Evolutionary conservation across 164 flowering plant species (phyloP), one percentile per base, ranked within the genome.

Genomic region (Piper betle): DNA sequence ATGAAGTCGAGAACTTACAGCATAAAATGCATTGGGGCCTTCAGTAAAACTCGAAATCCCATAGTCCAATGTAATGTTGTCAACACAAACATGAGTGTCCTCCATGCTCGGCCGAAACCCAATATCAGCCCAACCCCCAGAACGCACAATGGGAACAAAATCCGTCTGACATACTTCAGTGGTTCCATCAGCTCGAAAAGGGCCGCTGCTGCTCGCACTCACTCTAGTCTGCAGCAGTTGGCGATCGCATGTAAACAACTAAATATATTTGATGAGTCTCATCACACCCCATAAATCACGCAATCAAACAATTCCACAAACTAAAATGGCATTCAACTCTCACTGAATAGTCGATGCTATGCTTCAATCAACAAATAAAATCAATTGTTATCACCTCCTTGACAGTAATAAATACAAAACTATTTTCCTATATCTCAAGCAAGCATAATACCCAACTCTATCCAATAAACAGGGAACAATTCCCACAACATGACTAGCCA

Each of bases 61-160:
- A 73, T 77, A 79, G 37, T 84, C 82, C 50, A 39, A 54, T 67
- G 66, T 58, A 61, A 87, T 77, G 73, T 85, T 71, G 73, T 92
- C 93, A 60, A 80, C 68, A 64, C 91, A 80, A 55, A 87, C 68
- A 72, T 81, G 82, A n/a, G 68, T 87, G 77, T 90, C 98, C 74
- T 91, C 98, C 96, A 88, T 88, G 75, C 64, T 80, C 50, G 68
- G 46, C 17, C 98, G 92, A 64, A 70, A 73, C 42, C 98, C 98
- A 64, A 87, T 78, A 59, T 91, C 98, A 25, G 87, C 74, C 79
- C 95, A 91, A 58, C 91, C 97, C 40, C 98, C 98, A 61, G 98
- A 93, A 42, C 98, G 96, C 60, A 93, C 78, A 61, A 77, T 62
- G 11, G 98, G 98, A 60, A 77, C 50, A 64, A 79, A 93, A 12